A percentile compares a stretch with the other conserved stretches of the same genome.
phyloP scores from a whole-genome alignment of 2,329 filamentous ascomycete genomes.

The Didymellaceae sp. region DNA sequence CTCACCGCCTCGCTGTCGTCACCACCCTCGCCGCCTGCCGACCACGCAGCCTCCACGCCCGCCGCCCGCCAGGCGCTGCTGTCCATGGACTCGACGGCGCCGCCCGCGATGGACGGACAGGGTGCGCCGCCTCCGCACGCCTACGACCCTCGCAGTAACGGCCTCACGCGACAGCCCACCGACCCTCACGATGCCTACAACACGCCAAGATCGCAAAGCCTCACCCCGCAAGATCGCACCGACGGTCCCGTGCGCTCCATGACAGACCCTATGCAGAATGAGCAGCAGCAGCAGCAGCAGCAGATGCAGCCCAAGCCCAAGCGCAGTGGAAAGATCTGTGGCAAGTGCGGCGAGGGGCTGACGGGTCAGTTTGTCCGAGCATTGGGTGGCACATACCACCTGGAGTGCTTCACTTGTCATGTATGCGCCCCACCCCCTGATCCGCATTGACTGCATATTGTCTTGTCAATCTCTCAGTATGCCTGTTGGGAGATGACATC shows the following conservation, averaged over 20 bases:
- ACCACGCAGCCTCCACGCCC: constrained; percentile 1
- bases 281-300: constrained; percentile 25
- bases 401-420: constrained; percentile 97
- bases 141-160: constrained; percentile 43
- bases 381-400: constrained; percentile 89
- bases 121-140: constrained; percentile 34
- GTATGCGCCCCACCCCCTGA: constrained; percentile 58
- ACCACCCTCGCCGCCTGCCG: constrained; percentile 26
- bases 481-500: too few species aligned
- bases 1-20: constrained; percentile 15
- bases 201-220: constrained; percentile 22
- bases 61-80: constrained; percentile 10
- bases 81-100: constrained; percentile 44
- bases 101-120: constrained; percentile 43
- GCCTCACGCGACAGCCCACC: constrained; percentile 40
- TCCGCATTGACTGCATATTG: too few species aligned
- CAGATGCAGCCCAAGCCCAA: constrained; percentile 32
- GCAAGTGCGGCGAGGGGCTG: constrained; percentile 86
- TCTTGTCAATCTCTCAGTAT: too few species aligned
- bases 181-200: constrained; percentile 35
- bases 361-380: constrained; percentile 97
- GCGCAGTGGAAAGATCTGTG: constrained; percentile 59
- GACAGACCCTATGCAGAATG: constrained; percentile 38
- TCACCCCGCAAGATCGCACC: constrained; percentile 32
- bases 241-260: constrained; percentile 34